Conservation (phyloP, 2,329 filamentous ascomycete species). For the Fusarium secorum region DNA sequence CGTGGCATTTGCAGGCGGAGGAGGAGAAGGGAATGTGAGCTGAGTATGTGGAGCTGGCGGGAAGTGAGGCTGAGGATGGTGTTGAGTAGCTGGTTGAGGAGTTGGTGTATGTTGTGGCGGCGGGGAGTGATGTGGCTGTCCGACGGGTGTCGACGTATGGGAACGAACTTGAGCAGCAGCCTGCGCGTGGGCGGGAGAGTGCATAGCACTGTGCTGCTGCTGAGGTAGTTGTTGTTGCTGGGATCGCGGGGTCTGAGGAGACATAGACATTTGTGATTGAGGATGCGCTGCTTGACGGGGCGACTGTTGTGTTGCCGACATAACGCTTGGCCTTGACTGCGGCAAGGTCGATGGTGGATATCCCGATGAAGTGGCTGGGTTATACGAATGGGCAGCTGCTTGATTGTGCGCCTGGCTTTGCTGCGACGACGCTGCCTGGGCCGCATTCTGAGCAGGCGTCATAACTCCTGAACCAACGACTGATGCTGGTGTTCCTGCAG, state of each 20-base stretch:
- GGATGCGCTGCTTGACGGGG: slow-evolving; percentile 36
- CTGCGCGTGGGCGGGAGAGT: slow-evolving; percentile 36
- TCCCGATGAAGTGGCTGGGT: slow-evolving; percentile 33
- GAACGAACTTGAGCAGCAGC: slow-evolving; percentile 35
- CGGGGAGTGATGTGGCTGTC: slow-evolving; percentile 38
- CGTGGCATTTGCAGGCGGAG: slow-evolving; percentile 26
- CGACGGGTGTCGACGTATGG: slow-evolving; percentile 41
- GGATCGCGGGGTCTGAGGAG: slow-evolving; percentile 42
- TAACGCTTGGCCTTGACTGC: slow-evolving; percentile 39
- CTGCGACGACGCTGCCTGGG: slow-evolving; percentile 39
- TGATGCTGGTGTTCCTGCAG: slow-evolving; percentile 35
- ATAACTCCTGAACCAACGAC: slow-evolving; percentile 44
- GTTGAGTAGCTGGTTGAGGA: slow-evolving; percentile 29
- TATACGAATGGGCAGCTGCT: slow-evolving; percentile 22
- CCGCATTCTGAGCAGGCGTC: slow-evolving; percentile 46
- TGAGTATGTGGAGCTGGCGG: slow-evolving; percentile 27
- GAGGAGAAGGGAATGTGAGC: slow-evolving; percentile 30
- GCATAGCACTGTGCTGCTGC: slow-evolving; percentile 30
- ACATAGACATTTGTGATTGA: slow-evolving; percentile 42
- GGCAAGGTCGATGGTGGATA: slow-evolving; percentile 41
- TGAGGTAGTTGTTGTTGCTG: slow-evolving; percentile 33
- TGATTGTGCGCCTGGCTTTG: slow-evolving; percentile 27
- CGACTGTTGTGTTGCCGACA: slow-evolving; percentile 44
- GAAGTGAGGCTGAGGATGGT: slow-evolving; percentile 25
- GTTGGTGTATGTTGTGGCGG: slow-evolving; percentile 38